Base-by-base conservation (phyloP, 805 yeast genomes). In the Monosporozyma solicola region DNA sequence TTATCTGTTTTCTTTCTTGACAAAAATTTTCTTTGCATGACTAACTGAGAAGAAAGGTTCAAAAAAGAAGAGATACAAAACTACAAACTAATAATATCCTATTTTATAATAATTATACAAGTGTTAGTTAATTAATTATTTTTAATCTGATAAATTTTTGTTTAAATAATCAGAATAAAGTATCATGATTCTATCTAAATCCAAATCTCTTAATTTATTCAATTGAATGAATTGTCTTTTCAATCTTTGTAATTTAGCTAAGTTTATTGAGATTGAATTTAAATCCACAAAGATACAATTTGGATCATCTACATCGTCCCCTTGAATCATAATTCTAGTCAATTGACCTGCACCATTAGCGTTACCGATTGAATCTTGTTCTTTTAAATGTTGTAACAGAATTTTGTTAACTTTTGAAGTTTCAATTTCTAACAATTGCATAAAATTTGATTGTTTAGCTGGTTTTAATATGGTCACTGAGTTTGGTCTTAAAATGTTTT, bases 401-500 rank as follows among this genome's bases (percentile, higher is more conserved):
- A 80, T 80, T 52, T 75, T 74, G 3, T 87, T 77, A 13, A 90
- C 85, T 3, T 73, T 73, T 54, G 80, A 80, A 0, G 97, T 87
- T 54, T 76, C 76, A 51, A 75, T 76, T 65, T 91, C 97, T 48
- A 92, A 74, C 56, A 85, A 83, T 61, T 86, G 91, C 37, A 90
- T 70, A 62, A 85, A 91, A 66, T 87, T 81, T 15, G 84, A 78
- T 7, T 85, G 83, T 0, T 86, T 76, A 0, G 95, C 91, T 1
- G 95, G 87, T 64, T 87, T 89, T 45, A 88, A 70, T 37, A 85
- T 70, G 0, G 97, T 91, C 2, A 96, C 95, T 41, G 85, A 83
- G 62, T 89, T 92, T 4, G 97, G 95, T 9, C 83, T 79, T 33
- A 57, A 59, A 52, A 86, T 75, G 51, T 87, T 77, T 66, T 80